Evolutionary conservation across 1,284 basidiomycete species (phyloP), one percentile per base, ranked within the genome.

Genomic region (Tremellales sp.): DNA sequence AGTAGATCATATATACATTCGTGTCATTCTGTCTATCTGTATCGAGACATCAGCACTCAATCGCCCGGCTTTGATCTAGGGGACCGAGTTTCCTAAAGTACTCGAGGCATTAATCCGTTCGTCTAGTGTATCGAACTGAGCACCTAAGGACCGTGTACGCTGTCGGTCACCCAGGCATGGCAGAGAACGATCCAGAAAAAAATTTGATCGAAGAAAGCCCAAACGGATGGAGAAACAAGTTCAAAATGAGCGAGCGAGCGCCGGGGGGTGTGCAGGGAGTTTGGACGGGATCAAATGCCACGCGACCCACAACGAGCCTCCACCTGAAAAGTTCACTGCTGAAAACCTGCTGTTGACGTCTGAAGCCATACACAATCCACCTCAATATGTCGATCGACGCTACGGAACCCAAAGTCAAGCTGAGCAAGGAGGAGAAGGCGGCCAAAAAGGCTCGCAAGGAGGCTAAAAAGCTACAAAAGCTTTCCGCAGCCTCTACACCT

Each of bases 341-440:
- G n/a, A n/a, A n/a, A n/a, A n/a, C n/a, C n/a, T n/a, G n/a, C n/a
- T n/a, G n/a, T n/a, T n/a, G n/a, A 15, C 29, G 33, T 36, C 4
- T 13, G 6, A 36, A 4, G 4, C 33, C 33, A 36, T 15, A 36
- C 13, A 36, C 13, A 36, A 13, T 6, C 4, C 13, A 36, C 13
- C 33, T 17, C 33, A 36, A 31, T 8, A 72, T 72, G 68, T 68
- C 67, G n/a, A 56, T 55, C 53, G 70, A 68, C 24, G n/a, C n/a
- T n/a, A 54, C 53, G 24, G 47, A 54, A 24, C 11, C 45, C 15
- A 41, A 51, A 24, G 29, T 53, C 37, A 55, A 58, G 45, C 50
- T 70, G 15, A 64, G 56, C 52, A 71, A 69, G 51, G 67, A 67
- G 51, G 65, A 69, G 60, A 57, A 57, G 48, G 65, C 64, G 52